Evolutionary conservation across 192 early-diverging fungal genomes (phyloP).

Genomic region (Mortierella alpina): DNA sequence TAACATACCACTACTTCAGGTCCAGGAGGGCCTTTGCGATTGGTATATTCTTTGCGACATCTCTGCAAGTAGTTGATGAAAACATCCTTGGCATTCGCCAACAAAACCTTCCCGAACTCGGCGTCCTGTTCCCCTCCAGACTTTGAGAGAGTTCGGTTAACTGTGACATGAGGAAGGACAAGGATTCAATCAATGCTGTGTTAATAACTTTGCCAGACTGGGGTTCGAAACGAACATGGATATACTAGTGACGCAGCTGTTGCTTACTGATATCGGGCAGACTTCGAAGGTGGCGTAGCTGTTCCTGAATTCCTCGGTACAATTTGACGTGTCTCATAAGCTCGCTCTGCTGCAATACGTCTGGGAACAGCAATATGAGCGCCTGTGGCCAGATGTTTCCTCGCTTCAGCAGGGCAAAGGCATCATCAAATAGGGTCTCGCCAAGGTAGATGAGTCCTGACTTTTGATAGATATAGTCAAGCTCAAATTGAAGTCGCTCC

Average conservation of each 20-base stretch:
- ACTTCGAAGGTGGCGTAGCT: slow-evolving; percentile 47
- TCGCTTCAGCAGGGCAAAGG: slow-evolving; percentile 67
- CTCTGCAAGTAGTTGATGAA: slow-evolving; percentile 64
- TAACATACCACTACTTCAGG: slow-evolving; percentile 11
- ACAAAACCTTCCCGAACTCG: slow-evolving; percentile 56
- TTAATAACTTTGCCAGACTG: neutral
- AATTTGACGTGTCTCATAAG: slow-evolving; percentile 39
- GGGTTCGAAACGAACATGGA: too few relatives aligned
- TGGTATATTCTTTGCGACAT: slow-evolving; percentile 30
- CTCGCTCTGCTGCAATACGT: slow-evolving; percentile 43
- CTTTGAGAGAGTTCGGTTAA: slow-evolving; percentile 9
- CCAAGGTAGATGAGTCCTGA: slow-evolving; percentile 71
- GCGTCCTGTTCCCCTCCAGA: slow-evolving; percentile 29
- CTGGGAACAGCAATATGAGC: slow-evolving; percentile 63
- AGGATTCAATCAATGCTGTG: neutral
- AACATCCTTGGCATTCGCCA: slow-evolving; percentile 71
- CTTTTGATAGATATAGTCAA: slow-evolving; percentile 72
- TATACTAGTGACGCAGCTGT: too few relatives aligned
- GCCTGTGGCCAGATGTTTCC: slow-evolving; percentile 72
- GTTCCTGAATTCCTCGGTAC: slow-evolving; percentile 54
- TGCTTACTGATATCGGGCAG: slow-evolving; percentile 64
- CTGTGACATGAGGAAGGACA: neutral
- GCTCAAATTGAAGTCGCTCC: slow-evolving; percentile 60
- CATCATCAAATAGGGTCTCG: slow-evolving; percentile 76
- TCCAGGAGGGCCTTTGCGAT: slow-evolving; percentile 4